Percentiles rank a stretch among this genome's conserved stretches.
phyloP scores from a whole-genome alignment of 768 basidiomycete species.

The Leccinum broughii region DNA sequence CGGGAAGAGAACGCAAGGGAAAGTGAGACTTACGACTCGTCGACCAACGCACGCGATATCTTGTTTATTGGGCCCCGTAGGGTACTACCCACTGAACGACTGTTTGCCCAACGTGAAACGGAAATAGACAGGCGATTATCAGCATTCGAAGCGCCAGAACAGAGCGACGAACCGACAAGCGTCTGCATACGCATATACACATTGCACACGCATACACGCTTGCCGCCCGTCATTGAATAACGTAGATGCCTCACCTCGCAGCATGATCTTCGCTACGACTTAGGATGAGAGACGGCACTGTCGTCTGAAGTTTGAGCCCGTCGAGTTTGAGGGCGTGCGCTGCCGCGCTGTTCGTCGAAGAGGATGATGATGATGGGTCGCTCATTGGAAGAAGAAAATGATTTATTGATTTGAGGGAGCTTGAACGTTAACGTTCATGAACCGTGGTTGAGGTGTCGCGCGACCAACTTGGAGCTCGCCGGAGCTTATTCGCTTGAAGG shows the following conservation, averaged over 20 bases:
- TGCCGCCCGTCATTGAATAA: not conserved
- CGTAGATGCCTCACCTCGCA: not conserved
- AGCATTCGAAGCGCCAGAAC: not conserved
- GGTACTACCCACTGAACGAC: not conserved
- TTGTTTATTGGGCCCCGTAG: not conserved
- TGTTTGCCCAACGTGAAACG: not conserved
- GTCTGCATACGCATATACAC: too few species aligned
- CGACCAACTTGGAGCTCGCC: not conserved
- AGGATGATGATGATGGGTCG: not conserved
- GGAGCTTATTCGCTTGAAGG: not conserved
- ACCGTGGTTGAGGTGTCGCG: not conserved
- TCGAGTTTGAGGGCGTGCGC: not conserved
- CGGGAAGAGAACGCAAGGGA: not conserved
- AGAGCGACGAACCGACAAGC: not conserved
- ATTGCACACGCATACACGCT: too few species aligned
- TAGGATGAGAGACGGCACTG: not conserved
- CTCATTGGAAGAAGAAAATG: not conserved
- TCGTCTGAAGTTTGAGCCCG: not conserved
- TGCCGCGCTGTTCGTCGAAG: not conserved
- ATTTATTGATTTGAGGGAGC: not conserved
- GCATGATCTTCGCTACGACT: not conserved
- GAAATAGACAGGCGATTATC: not conserved
- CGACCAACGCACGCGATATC: not conserved
- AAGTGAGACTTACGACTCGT: constrained; percentile 12
- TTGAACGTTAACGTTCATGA: not conserved